Evolutionary conservation across 768 basidiomycete genomes (phyloP), one percentile per base, ranked within the genome.

Genomic region (Xanthoconium purpureum): DNA sequence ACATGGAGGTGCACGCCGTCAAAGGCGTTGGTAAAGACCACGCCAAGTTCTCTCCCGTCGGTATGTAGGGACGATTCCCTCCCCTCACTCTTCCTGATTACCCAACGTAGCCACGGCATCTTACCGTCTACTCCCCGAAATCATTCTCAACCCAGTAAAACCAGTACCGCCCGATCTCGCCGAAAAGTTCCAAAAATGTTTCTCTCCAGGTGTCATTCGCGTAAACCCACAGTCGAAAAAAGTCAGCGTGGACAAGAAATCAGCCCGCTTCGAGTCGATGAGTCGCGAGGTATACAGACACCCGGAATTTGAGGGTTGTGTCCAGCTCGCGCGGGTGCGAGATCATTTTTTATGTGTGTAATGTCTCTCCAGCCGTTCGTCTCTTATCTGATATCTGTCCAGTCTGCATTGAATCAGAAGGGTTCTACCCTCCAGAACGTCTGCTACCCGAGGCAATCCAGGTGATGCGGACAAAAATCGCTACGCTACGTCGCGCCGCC

Each of bases 1-100:
- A 91, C 40, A 82, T 91, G 75, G 89, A 94, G 65, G 65, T 95
- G 54, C 94, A 98, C 66, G 95, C 94, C 20, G 77, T 94, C 58
- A 98, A 98, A 66, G 91, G 93, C 14, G 84, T 91, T 15, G 94
- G 94, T 15, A 91, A 91, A 65, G 93, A 95, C 58, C 96, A 99
- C 65, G 94, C 97, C 45, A 99, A 99, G 70, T 99, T 91, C 71
- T 91, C 84, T 55, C 94, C 97, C 32, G 97, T 98, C 50, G 93
- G 94, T 91, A 63, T 54, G 83, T 24, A 24, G 24, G 24, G 24
- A 24, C 24, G 24, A 24, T 24, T 24, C 24, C 24, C 24, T 4
- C 24, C 2, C 24, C 24, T 24, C 24, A 24, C 24, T 24, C 24
- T 24, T 24, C 24, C 24, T 24, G 24, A 24, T 24, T 4, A 24